Evolutionary conservation across 208 protist genomes (phyloP).

Genomic region (Leptomonas seymouri): DNA sequence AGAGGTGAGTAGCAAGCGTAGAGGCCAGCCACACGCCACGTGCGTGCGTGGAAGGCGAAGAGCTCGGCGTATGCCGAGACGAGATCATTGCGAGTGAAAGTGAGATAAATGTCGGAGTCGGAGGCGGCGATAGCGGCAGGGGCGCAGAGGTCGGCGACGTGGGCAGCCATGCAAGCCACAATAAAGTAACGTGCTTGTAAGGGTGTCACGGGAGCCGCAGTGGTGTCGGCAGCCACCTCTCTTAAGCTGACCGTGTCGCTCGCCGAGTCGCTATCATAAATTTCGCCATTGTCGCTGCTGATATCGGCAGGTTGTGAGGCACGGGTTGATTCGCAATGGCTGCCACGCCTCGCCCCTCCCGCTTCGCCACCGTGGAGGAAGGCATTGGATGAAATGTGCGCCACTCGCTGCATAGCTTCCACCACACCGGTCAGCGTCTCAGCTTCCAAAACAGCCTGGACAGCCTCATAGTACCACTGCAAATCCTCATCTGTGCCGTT

Average conservation of each 20-base stretch:
- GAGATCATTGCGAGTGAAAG: conserved; percentile 64
- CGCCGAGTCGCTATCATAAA: conserved; percentile 21
- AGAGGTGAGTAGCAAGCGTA: conserved; percentile 80
- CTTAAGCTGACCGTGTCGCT: conserved; percentile 30
- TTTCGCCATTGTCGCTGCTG: conserved; percentile 21
- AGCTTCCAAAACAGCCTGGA: conserved; percentile 42
- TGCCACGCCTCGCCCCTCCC: background rate
- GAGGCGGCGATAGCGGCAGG: conserved; percentile 36
- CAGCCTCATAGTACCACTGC: conserved; percentile 52
- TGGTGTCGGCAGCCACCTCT: background rate
- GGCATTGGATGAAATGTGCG: background rate
- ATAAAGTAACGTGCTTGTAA: conserved; percentile 40
- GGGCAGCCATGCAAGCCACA: conserved; percentile 69
- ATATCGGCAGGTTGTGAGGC: background rate
- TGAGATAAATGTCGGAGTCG: conserved; percentile 49
- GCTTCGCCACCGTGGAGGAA: background rate
- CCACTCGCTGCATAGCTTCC: conserved; percentile 41
- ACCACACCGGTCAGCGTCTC: conserved; percentile 50
- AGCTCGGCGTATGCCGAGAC: conserved; percentile 50
- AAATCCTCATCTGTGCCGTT: background rate
- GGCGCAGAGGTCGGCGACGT: conserved; percentile 79
- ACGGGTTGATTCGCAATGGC: background rate
- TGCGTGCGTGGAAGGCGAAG: conserved; percentile 44
- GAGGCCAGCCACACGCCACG: conserved; percentile 63
- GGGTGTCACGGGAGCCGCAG: background rate